phyloP scores from a whole-genome alignment of 1,139 yeast genomes.

The Candida gigantensis region DNA sequence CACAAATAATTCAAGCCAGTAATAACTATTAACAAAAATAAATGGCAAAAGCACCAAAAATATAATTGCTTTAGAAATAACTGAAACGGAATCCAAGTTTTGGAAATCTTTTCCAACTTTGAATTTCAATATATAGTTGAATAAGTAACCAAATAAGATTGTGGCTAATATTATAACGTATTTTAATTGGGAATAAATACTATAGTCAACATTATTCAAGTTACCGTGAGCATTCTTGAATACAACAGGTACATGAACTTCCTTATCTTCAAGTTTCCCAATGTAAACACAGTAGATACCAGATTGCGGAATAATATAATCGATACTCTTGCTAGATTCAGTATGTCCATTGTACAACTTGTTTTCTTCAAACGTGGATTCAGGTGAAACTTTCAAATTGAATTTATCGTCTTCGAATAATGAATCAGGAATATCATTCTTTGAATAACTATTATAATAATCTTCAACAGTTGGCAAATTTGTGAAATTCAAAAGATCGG shows the following conservation, averaged over 20 bases:
- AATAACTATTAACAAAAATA: slow-evolving; percentile 15
- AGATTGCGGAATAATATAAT: slow-evolving; percentile 21
- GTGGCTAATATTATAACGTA: slow-evolving; percentile 20
- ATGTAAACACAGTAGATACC: slow-evolving; percentile 40
- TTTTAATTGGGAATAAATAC: slow-evolving; percentile 21
- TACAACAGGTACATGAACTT: slow-evolving; percentile 21
- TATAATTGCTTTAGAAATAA: slow-evolving; percentile 35
- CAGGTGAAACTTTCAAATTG: slow-evolving; percentile 9
- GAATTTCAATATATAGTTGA: slow-evolving; percentile 29
- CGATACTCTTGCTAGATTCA: slow-evolving; percentile 9
- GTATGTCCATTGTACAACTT: slow-evolving; percentile 14
- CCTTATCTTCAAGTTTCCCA: slow-evolving; percentile 22
- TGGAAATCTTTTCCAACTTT: slow-evolving; percentile 31
- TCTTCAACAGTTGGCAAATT: slow-evolving; percentile 22
- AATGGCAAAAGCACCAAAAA: slow-evolving; percentile 32
- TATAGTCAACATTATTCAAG: slow-evolving; percentile 23
- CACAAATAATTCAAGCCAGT: slow-evolving; percentile 17
- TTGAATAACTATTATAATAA: slow-evolving; percentile 15
- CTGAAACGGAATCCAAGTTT: slow-evolving; percentile 34
- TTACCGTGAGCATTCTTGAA: slow-evolving; percentile 31
- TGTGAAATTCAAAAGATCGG: slow-evolving; percentile 25
- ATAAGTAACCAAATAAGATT: slow-evolving; percentile 23
- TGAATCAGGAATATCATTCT: slow-evolving; percentile 10
- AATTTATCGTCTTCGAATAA: slow-evolving; percentile 8
- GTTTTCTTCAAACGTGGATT: slow-evolving; percentile 8